Base-by-base conservation (phyloP, 352 stramenopile genomes). In the Globisporangium lucens region DNA sequence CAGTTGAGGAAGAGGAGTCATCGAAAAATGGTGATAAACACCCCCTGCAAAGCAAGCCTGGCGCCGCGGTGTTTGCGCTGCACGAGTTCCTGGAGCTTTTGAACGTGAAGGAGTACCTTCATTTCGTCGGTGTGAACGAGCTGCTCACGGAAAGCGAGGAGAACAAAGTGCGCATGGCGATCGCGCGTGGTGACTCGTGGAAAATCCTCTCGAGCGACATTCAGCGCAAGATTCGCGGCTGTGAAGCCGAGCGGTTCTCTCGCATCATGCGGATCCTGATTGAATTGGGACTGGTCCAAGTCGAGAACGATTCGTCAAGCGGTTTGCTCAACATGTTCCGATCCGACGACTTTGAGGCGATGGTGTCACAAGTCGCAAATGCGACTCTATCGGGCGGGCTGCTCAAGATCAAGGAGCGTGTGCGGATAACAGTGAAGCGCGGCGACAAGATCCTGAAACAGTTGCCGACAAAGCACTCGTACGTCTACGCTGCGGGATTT, bases 301-400 rank as follows among this genome's bases (percentile, higher is more conserved):
- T 89, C 15, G 75, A 82, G 35, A 78, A 71, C 33, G 79, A 89
- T 47, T 77, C 79, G n/a, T 90, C 83, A 0, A 68, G 72, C 9
- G 72, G 83, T 20, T 69, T 93, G 4, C 66, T 93, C 20, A 78
- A 80, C 47, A 75, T 79, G 10, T 82, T 91, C 33, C 80, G 77
- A 24, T 85, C 83, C 0, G 76, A 87, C 46, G 82, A 91, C 55
- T 90, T 93, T 56, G 85, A 93, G 65, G 78, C 82, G 20, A 79
- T 88, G 46, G 85, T 93, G 63, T 93, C 85, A 4, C 81, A 88
- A 51, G 83, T 93, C 7, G 85, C 85, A 10, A 91, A 88, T 64
- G 82, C 83, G 13, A 91, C 85, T 1, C 68, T 93, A 17, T 90
- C 85, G 0, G 85, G 85, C 27, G 85, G 85, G 6, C 53, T 91